Evolutionary conservation across 1,284 basidiomycete species (phyloP).

Genomic region (Grifola frondosa): DNA sequence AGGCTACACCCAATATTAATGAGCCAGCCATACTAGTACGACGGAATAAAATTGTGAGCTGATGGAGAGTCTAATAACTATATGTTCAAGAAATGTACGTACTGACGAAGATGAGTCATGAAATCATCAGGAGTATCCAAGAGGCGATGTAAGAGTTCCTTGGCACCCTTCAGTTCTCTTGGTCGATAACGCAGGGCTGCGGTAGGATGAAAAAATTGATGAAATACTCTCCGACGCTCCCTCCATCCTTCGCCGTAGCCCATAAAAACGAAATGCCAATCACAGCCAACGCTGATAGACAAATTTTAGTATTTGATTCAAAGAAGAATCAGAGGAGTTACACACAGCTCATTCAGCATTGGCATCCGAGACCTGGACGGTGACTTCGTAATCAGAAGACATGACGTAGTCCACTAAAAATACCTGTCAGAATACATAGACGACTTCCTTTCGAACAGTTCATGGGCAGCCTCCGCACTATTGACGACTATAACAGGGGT

Average conservation of each 20-base stretch:
- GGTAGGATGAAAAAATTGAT: conserved; percentile 26
- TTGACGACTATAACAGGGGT: conserved; percentile 28
- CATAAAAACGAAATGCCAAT: conserved; percentile 29
- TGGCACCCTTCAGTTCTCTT: conserved; percentile 18
- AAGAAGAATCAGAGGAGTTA: conserved; percentile 1
- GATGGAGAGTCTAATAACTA: too few species aligned
- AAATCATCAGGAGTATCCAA: conserved; percentile 27
- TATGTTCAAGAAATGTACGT: background rate
- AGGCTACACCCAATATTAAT: conserved; percentile 27
- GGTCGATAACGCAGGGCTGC: conserved; percentile 23
- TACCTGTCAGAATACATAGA: conserved; percentile 27
- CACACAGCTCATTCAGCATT: conserved; percentile 29
- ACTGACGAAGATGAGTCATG: conserved; percentile 26
- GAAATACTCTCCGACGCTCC: conserved; percentile 24
- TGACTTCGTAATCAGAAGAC: conserved; percentile 1
- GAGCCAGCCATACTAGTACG: conserved; percentile 29
- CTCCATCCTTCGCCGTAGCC: conserved; percentile 27
- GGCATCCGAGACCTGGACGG: conserved; percentile 21
- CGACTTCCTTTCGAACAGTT: conserved; percentile 27
- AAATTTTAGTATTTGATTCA: conserved; percentile 6
- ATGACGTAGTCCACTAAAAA: conserved; percentile 2
- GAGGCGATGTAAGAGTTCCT: conserved; percentile 20
- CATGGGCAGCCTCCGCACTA: conserved; percentile 26
- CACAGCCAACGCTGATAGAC: conserved; percentile 23
- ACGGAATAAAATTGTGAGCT: conserved; percentile 7